These are phyloP conservation scores for Solanum dulcamara DNA, from an alignment of 257 asterid genomes.

Conservation along the genomic window DNA sequence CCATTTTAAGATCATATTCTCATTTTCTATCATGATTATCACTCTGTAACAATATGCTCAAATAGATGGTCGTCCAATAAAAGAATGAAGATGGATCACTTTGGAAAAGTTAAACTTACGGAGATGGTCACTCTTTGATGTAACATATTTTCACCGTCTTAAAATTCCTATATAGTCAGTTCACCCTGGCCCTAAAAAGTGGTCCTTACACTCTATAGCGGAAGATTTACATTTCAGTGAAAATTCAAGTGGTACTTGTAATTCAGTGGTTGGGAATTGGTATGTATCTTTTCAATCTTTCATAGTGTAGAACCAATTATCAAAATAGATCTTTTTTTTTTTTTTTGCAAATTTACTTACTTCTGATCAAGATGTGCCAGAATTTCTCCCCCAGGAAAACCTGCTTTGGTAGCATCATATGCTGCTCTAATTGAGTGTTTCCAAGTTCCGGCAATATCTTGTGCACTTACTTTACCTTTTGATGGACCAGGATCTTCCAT, in stretches of 20 bases:
- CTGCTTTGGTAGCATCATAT: slow-evolving; percentile 59
- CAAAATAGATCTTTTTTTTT: neutral
- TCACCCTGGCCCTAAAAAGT: neutral
- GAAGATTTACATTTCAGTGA: neutral
- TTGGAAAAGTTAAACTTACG: neutral
- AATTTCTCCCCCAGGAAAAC: slow-evolving; percentile 84
- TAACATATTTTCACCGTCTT: neutral
- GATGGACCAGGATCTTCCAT: slow-evolving; percentile 89
- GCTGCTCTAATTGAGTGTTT: slow-evolving; percentile 74
- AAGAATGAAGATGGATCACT: neutral
- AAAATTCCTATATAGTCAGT: neutral
- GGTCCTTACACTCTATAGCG: neutral
- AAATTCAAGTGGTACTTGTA: neutral
- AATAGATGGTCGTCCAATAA: neutral
- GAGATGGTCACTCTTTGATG: neutral
- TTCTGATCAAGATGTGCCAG: slow-evolving; percentile 94
- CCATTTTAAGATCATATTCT: neutral
- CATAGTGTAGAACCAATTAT: neutral
- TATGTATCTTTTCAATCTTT: neutral
- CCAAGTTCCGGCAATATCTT: slow-evolving; percentile 81
- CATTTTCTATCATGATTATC: neutral
- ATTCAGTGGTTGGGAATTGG: neutral
- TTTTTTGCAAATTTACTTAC: slow-evolving; percentile 28
- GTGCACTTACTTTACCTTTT: slow-evolving; percentile 30
- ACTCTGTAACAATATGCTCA: neutral